Percentiles rank a stretch among this genome's conserved stretches.
Evolutionary conservation across 2,329 filamentous ascomycete species (phyloP).

Genomic region (Epichloe bromicola): DNA sequence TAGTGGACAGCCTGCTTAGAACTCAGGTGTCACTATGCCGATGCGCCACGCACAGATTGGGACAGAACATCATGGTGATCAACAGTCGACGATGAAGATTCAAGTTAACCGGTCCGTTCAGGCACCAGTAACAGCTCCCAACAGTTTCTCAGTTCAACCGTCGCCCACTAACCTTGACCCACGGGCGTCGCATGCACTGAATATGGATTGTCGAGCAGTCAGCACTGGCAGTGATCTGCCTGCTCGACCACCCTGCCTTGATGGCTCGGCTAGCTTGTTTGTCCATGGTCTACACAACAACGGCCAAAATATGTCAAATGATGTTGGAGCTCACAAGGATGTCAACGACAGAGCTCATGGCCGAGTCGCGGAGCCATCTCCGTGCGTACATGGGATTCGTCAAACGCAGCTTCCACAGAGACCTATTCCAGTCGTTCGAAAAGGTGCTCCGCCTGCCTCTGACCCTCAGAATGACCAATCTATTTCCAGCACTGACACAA

Average conservation of each 20-base stretch:
- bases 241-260: not conserved
- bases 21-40: conserved; percentile 6
- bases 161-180: not conserved
- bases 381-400: not conserved
- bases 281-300: not conserved
- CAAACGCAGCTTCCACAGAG: not conserved
- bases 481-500: not conserved
- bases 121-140: not conserved
- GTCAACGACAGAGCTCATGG: not conserved
- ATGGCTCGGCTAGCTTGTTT: not conserved
- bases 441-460: not conserved
- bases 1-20: conserved; percentile 9
- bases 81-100: not conserved
- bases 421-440: not conserved
- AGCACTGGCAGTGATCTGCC: not conserved
- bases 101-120: not conserved
- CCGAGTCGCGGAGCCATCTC: not conserved
- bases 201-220: not conserved
- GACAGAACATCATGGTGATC: not conserved
- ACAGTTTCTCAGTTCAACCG: not conserved
- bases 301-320: not conserved
- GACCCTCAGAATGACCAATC: not conserved
- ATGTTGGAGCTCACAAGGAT: not conserved
- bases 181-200: not conserved
- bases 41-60: not conserved